These are phyloP conservation scores for Cyberlindnera petersonii DNA, from an alignment of 805 yeast genomes.

Conservation along the genomic window DNA sequence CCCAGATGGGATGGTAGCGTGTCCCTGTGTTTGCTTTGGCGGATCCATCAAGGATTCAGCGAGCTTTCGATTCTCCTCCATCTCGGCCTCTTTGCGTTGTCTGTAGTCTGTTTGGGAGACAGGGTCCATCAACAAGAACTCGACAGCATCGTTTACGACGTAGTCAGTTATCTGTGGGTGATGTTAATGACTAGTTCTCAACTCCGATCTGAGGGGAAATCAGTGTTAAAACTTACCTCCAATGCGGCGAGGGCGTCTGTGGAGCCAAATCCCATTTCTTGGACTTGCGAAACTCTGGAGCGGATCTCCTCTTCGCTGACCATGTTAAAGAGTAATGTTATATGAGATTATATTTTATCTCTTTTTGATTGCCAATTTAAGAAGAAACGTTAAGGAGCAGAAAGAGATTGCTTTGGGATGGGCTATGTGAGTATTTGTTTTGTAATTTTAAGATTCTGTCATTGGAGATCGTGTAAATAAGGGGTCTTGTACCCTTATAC, in stretches of 20 bases:
- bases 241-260: constrained; percentile 4
- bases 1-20: constrained; percentile 6
- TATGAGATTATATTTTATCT: no score
- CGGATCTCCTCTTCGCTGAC: constrained; percentile 1
- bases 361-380: no score
- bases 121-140: constrained; percentile 32
- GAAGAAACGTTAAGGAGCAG: no score
- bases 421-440: no score
- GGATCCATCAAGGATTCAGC: neutral
- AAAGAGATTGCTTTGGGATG: no score
- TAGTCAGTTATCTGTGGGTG: constrained; percentile 1
- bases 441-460: no score
- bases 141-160: constrained; percentile 34
- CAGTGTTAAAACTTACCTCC: constrained; percentile 9
- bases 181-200: neutral
- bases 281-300: constrained; percentile 1
- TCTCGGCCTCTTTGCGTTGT: neutral
- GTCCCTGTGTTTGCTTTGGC: neutral
- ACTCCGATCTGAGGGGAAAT: neutral
- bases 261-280: constrained; percentile 3
- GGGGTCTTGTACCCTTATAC: no score
- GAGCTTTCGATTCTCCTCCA: neutral
- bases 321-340: constrained; percentile 2
- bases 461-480: no score
- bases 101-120: constrained; percentile 9